These are phyloP conservation scores for Aspergillus pseudonomiae DNA, from an alignment of 2,329 filamentous ascomycete genomes.

Conservation along the genomic window DNA sequence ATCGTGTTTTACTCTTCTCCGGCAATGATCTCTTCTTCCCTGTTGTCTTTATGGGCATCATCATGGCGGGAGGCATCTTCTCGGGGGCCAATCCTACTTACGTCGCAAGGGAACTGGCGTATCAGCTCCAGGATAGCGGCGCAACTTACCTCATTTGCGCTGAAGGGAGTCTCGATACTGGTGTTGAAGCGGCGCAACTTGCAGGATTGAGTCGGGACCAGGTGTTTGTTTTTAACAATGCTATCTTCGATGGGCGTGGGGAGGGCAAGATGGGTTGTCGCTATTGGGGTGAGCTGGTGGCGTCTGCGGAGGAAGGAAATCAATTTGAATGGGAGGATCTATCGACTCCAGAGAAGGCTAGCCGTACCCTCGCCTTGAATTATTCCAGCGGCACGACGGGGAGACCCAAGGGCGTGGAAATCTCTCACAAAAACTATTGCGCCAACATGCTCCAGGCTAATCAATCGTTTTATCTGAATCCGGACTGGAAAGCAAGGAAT, in stretches of 20 bases:
- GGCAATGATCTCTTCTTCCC: conserved; percentile 76
- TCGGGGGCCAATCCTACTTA: conserved; percentile 74
- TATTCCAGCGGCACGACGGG: conserved; percentile 77
- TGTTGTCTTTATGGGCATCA: conserved; percentile 68
- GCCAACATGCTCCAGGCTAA: conserved; percentile 68
- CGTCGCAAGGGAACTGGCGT: conserved; percentile 70
- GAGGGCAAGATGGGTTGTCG: conserved; percentile 46
- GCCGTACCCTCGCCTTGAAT: conserved; percentile 65
- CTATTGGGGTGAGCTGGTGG: conserved; percentile 68
- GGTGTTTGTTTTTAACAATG: conserved; percentile 69
- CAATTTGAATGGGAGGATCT: conserved; percentile 63
- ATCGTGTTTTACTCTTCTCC: conserved; percentile 73
- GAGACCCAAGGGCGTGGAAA: conserved; percentile 80
- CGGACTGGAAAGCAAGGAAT: conserved; percentile 52
- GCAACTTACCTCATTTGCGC: conserved; percentile 67
- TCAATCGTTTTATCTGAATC: conserved; percentile 50
- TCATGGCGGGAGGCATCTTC: conserved; percentile 79
- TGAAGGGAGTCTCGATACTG: conserved; percentile 61
- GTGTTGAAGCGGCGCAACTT: conserved; percentile 65
- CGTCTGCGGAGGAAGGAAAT: conserved; percentile 54
- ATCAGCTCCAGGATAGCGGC: conserved; percentile 73
- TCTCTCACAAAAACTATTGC: conserved; percentile 76
- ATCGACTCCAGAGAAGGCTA: conserved; percentile 44
- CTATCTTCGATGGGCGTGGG: conserved; percentile 49
- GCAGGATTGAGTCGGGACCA: conserved; percentile 57